phyloP scores from a whole-genome alignment of 202 grass and related monocot genomes.

The Setaria italica region DNA sequence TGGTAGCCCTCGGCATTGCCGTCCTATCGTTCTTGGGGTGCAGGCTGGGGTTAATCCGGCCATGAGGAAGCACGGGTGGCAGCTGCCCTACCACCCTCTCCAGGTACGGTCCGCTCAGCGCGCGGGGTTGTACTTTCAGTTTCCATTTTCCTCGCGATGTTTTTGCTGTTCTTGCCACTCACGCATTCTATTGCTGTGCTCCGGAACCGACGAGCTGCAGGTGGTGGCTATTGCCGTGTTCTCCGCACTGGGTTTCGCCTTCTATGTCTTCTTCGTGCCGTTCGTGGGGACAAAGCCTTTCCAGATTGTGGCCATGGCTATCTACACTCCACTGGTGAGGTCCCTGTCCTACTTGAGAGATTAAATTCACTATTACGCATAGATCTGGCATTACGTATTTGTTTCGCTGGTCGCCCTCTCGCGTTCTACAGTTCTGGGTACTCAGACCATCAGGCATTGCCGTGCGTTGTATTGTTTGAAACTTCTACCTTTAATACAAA shows the following conservation, averaged over 20 bases:
- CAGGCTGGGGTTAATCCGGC: background rate
- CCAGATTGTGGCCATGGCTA: conserved; percentile 70
- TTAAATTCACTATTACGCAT: background rate
- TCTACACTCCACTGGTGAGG: conserved; percentile 93
- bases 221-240: conserved; percentile 98
- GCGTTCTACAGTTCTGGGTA: background rate
- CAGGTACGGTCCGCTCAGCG: conserved; percentile 54
- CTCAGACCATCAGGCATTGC: conserved; percentile 7
- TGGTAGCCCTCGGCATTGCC: conserved; percentile 42
- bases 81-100: conserved; percentile 96
- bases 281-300: conserved; percentile 75
- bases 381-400: conserved; percentile 45
- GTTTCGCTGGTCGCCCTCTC: background rate
- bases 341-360: background rate
- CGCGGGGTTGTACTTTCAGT: background rate
- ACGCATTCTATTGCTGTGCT: background rate
- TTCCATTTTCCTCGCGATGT: conserved; percentile 4
- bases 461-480: background rate
- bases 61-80: conserved; percentile 99
- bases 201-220: conserved; percentile 41
- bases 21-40: conserved; percentile 3
- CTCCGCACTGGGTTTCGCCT: conserved; percentile 88
- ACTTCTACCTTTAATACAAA: no score
- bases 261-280: conserved; percentile 96
- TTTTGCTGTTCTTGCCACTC: conserved; percentile 15